phyloP scores from a whole-genome alignment of 2,329 filamentous ascomycete species.

The Microdochium bolleyi region DNA sequence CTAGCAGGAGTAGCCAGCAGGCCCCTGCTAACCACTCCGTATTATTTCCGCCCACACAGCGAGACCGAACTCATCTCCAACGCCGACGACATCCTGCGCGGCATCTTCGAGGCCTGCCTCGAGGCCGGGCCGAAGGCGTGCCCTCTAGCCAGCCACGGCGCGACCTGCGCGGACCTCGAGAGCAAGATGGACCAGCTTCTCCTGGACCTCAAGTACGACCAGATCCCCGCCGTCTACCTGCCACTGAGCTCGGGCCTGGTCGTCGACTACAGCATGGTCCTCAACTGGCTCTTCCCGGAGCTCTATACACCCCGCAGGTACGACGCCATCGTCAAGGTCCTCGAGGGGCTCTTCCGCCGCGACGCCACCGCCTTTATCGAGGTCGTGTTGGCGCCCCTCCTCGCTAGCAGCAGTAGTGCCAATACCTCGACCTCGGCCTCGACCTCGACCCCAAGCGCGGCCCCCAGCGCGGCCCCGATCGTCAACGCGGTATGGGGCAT shows the following conservation, averaged over 20 bases:
- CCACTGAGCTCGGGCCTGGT: background rate
- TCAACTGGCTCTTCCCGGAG: conserved; percentile 5
- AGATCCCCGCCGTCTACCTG: conserved; percentile 6
- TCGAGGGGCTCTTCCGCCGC: conserved; percentile 1
- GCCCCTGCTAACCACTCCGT: no score
- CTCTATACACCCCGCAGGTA: conserved; percentile 6
- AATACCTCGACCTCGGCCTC: background rate
- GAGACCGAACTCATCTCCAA: conserved; percentile 15
- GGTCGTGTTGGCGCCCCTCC: background rate
- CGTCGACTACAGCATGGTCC: conserved; percentile 12
- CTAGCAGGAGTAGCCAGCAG: no score
- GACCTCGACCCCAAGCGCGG: background rate
- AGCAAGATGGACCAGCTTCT: conserved; percentile 11
- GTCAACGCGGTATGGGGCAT: conserved; percentile 8
- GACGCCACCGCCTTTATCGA: conserved; percentile 1
- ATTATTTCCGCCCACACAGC: conserved; percentile 4
- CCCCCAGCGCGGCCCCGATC: background rate
- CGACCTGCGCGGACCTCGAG: conserved; percentile 13
- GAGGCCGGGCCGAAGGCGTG: conserved; percentile 9
- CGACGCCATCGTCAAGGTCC: background rate
- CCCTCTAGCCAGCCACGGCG: conserved; percentile 9
- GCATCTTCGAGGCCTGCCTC: conserved; percentile 15
- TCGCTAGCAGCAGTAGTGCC: background rate
- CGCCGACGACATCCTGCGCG: conserved; percentile 15
- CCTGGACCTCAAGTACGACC: conserved; percentile 12